Conservation (phyloP, 768 basidiomycete species). For the Xerocomus brunneocitrinus region DNA sequence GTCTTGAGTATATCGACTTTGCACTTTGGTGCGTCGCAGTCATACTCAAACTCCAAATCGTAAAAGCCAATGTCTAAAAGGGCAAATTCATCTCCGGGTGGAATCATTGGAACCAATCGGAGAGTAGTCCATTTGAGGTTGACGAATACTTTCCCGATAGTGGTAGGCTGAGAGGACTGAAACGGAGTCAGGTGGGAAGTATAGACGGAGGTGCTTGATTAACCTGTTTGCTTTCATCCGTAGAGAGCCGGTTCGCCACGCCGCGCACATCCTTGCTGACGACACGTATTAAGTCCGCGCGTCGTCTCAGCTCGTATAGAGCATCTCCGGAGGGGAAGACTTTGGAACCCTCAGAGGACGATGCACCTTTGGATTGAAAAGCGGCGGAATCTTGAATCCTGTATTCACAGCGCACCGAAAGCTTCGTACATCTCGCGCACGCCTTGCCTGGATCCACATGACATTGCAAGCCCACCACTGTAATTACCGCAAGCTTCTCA, state of each 20-base stretch:
- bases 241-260: too few relatives aligned
- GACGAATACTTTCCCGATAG: constrained; percentile 91
- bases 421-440: background rate
- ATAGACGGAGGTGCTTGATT: too few relatives aligned
- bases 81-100: constrained; percentile 38
- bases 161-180: constrained; percentile 66
- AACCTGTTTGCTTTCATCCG: too few relatives aligned
- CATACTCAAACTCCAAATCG: constrained; percentile 86
- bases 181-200: constrained; percentile 1
- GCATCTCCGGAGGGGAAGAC: too few relatives aligned
- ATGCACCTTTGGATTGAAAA: background rate
- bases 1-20: constrained; percentile 74
- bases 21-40: constrained; percentile 85
- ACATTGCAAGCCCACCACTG: background rate
- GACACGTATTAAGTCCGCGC: too few relatives aligned
- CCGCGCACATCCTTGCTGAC: too few relatives aligned
- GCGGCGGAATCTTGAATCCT: background rate
- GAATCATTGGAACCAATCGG: constrained; percentile 61
- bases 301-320: too few relatives aligned
- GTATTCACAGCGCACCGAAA: background rate
- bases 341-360: background rate
- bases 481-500: background rate
- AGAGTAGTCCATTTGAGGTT: constrained; percentile 91
- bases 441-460: background rate
- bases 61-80: constrained; percentile 47